Evolutionary conservation across 176 grass and related monocot genomes (phyloP), one percentile per base, ranked within the genome.

Genomic region (Eremochloa ophiuroides): DNA sequence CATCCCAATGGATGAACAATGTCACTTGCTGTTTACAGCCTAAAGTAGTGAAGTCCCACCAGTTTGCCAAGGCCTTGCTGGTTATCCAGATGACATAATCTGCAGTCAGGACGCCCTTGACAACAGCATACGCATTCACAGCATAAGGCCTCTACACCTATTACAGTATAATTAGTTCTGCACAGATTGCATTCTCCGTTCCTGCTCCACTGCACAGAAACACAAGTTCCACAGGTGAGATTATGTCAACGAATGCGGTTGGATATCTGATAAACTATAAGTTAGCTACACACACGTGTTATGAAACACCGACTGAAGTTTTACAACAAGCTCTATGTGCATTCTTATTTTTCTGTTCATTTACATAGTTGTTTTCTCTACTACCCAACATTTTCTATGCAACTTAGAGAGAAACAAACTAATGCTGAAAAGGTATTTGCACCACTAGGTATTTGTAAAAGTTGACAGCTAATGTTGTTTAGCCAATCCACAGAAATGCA

Each of bases 181-280:
- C 74, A 40, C 31, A 80, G 76, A 40, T 80, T 85, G 62, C 62
- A 35, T 42, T 80, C 47, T 75, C 6, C 2, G 62, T 69, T 74
- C 87, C 76, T 85, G 76, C 76, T 84, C 82, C 51, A 70, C 87
- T 88, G 87, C 82, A 75, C 29, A 80, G 13, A 23, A 38, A 62
- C 15, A 42, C 6, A 82, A 55, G 61, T 66, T 84, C 40, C 29
- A 2, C 10, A 50, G 14, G 83, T 84, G 5, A 87, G 71, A 50
- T 62, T 50, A 26, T 17, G 73, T 46, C 22, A 41, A 64, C 14
- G 47, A 30, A 59, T 59, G 23, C 60, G 9, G 46, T 48, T 61
- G 17, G 16, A 76, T 29, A 34, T 56, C 44, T 27, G 18, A 78
- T 15, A 78, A 70, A 35, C 55, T 55, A 71, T 38, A 16, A 62